phyloP scores from a whole-genome alignment of 164 flowering plant species.

The Stephania japonica region DNA sequence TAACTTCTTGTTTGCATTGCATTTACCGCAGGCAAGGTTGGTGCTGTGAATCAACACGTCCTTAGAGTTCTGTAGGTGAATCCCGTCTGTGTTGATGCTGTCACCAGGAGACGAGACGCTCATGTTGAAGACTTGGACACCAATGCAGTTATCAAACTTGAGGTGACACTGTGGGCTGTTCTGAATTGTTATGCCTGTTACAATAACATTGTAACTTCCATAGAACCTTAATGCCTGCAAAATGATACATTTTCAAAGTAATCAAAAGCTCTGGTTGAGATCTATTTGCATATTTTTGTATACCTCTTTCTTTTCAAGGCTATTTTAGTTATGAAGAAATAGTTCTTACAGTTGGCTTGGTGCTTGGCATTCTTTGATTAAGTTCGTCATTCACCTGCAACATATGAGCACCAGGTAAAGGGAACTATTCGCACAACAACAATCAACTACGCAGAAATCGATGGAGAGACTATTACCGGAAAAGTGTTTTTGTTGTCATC shows the following conservation, averaged over 20 bases:
- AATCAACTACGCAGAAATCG: background rate
- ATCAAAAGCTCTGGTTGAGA: background rate
- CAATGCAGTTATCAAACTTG: slow-evolving; percentile 46
- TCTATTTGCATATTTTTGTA: background rate
- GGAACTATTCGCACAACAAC: background rate
- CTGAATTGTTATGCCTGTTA: slow-evolving; percentile 51
- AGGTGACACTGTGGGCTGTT: slow-evolving; percentile 62
- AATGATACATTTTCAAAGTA: background rate
- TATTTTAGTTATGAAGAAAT: background rate
- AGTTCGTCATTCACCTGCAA: slow-evolving; percentile 16
- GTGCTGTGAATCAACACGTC: slow-evolving; percentile 39
- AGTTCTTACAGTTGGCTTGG: slow-evolving; percentile 51
- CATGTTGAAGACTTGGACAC: slow-evolving; percentile 35
- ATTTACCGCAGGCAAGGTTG: slow-evolving; percentile 55
- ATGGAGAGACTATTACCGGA: slow-evolving; percentile 38
- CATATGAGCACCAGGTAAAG: background rate
- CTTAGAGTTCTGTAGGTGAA: slow-evolving; percentile 60
- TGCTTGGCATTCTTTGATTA: slow-evolving; percentile 35
- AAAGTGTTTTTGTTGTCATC: slow-evolving; percentile 24
- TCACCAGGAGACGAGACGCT: slow-evolving; percentile 48
- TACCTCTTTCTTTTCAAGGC: background rate
- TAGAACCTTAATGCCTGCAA: slow-evolving; percentile 58
- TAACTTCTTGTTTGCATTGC: background rate
- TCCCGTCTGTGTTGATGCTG: slow-evolving; percentile 75
- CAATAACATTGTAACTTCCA: slow-evolving; percentile 41